Conservation (phyloP, 2,329 filamentous ascomycete species). For the Xenoacremonium recifei region DNA sequence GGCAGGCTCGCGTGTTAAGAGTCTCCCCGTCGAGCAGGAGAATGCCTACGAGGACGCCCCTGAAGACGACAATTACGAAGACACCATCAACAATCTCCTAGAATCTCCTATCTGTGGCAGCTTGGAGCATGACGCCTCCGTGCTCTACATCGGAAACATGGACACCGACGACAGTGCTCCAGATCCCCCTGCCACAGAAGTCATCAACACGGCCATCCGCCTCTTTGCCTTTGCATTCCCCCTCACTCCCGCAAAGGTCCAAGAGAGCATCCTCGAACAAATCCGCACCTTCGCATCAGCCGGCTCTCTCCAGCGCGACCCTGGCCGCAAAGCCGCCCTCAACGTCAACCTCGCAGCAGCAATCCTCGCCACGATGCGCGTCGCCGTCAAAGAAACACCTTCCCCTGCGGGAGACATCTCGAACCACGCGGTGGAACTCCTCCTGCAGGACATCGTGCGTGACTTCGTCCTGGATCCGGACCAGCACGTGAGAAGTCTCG, state of each 20-base stretch:
- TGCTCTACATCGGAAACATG: constrained; percentile 62
- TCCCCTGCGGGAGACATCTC: constrained; percentile 72
- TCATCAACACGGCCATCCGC: constrained; percentile 91
- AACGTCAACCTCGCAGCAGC: constrained; percentile 86
- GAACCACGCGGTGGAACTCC: constrained; percentile 73
- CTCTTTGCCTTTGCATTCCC: constrained; percentile 91
- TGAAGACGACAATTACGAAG: constrained; percentile 60
- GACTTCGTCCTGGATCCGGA: constrained; percentile 80
- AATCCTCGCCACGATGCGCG: constrained; percentile 75
- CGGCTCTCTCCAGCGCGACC: constrained; percentile 76
- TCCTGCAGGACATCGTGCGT: constrained; percentile 73
- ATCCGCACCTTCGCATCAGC: constrained; percentile 86
- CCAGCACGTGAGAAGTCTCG: constrained; percentile 79
- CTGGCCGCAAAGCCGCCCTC: constrained; percentile 85
- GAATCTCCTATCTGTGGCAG: constrained; percentile 76
- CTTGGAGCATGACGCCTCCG: constrained; percentile 84
- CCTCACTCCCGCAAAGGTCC: constrained; percentile 83
- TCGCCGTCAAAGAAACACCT: constrained; percentile 77
- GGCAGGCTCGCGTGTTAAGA: constrained; percentile 70
- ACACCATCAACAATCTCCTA: constrained; percentile 60
- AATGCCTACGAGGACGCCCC: constrained; percentile 41
- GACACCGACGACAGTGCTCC: constrained; percentile 50
- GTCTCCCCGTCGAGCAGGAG: constrained; percentile 68
- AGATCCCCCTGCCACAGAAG: constrained; percentile 85
- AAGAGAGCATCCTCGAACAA: constrained; percentile 94